Evolutionary conservation across 2,329 filamentous ascomycete species (phyloP).

Genomic region (Phaeophleospora eucalypticola): DNA sequence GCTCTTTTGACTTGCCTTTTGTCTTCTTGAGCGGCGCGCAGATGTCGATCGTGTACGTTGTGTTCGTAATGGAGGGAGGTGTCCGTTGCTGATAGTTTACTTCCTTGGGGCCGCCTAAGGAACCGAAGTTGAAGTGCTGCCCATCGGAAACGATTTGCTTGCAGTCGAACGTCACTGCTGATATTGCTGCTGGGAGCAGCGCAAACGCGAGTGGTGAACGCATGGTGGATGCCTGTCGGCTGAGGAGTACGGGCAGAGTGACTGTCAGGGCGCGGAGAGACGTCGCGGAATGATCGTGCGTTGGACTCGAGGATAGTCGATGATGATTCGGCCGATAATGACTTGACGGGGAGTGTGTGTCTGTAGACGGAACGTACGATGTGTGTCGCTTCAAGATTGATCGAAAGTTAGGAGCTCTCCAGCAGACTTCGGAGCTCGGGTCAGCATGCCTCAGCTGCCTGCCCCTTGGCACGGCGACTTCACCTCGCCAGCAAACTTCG

Average conservation of each 20-base stretch:
- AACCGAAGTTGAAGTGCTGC: constrained; percentile 60
- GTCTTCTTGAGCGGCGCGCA: constrained; percentile 64
- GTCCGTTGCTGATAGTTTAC: constrained; percentile 53
- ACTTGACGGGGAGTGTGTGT: no score
- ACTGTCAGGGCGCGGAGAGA: background rate
- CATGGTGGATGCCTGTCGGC: constrained; percentile 11
- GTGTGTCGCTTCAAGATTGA: no score
- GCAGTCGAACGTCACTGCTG: constrained; percentile 57
- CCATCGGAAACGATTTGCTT: constrained; percentile 56
- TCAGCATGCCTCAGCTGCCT: no score
- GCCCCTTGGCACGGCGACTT: no score
- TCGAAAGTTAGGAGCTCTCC: no score
- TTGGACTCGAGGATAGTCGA: no score
- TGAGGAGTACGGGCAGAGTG: no score
- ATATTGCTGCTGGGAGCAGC: constrained; percentile 32
- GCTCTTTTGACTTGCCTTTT: constrained; percentile 50
- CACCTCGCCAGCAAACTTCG: no score
- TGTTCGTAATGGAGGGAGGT: constrained; percentile 59
- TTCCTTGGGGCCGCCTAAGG: constrained; percentile 63
- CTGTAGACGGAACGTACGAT: no score
- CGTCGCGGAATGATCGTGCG: background rate
- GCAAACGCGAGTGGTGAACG: constrained; percentile 23
- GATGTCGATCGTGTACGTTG: constrained; percentile 76
- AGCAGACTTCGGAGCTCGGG: no score
- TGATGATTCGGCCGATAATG: no score